phyloP scores from a whole-genome alignment of 176 grass and related monocot species.

The Oryza longistaminata region DNA sequence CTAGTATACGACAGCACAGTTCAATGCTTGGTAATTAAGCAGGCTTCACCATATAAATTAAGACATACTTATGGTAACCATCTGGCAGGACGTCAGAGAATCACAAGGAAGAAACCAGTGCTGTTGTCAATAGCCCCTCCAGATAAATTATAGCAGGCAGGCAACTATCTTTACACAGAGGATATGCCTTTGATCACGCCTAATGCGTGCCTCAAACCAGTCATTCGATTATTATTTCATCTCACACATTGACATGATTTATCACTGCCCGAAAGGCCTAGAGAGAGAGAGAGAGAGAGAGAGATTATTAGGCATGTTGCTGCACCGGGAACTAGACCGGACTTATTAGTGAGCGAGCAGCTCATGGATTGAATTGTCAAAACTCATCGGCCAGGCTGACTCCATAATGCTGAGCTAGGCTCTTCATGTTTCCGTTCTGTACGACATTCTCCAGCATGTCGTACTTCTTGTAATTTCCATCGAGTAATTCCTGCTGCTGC shows the following conservation, averaged over 20 bases:
- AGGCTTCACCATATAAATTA: too few species aligned
- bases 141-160: background rate
- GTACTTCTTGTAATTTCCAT: slow-evolving; percentile 50
- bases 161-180: background rate
- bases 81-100: background rate
- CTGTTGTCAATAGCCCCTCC: background rate
- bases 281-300: too few species aligned
- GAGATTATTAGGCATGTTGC: background rate
- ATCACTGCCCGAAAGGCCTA: background rate
- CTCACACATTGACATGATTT: background rate
- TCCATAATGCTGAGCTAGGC: slow-evolving; percentile 49
- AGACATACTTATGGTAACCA: background rate
- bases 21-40: background rate
- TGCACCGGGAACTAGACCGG: background rate
- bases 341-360: background rate
- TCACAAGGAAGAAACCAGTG: background rate
- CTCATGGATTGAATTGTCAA: background rate
- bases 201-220: background rate
- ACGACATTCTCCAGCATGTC: slow-evolving; percentile 47
- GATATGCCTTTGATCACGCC: background rate
- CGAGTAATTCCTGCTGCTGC: slow-evolving; percentile 50
- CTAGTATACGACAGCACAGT: background rate
- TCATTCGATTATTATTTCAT: background rate
- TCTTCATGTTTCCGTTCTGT: slow-evolving; percentile 27
- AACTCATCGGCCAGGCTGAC: slow-evolving; percentile 32